A percentile compares a stretch with the other conserved stretches of the same genome.
Conservation (phyloP, 129 eudicot species). For the Ambrosia trifida region DNA sequence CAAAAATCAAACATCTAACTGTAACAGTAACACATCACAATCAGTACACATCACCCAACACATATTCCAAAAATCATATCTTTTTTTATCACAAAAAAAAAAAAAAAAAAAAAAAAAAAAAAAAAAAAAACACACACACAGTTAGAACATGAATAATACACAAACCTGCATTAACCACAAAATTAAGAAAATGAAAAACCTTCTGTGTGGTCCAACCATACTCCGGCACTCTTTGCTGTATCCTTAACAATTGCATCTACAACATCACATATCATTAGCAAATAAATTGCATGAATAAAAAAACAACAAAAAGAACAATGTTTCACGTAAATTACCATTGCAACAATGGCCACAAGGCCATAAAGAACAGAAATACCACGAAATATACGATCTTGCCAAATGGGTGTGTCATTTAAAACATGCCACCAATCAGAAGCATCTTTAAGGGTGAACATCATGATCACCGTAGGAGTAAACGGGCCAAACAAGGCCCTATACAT, state of each 20-base stretch:
- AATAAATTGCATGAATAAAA: neutral
- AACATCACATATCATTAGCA: neutral
- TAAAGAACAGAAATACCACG: slow-evolving; percentile 61
- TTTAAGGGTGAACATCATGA: slow-evolving; percentile 45
- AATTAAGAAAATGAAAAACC: slow-evolving; percentile 89
- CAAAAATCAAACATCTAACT: slow-evolving; percentile 75
- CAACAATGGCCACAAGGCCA: slow-evolving; percentile 67
- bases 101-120: too few species aligned
- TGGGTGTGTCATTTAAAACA: slow-evolving; percentile 46
- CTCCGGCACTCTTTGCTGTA: slow-evolving; percentile 87
- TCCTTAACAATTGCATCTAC: slow-evolving; percentile 82
- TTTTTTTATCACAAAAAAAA: neutral
- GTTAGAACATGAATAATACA: too few species aligned
- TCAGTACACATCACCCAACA: neutral
- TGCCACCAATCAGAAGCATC: slow-evolving; percentile 79
- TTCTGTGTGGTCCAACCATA: slow-evolving; percentile 99
- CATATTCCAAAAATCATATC: neutral
- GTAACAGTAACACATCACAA: slow-evolving; percentile 29
- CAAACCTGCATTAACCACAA: slow-evolving; percentile 89
- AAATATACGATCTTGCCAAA: slow-evolving; percentile 85
- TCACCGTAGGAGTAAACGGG: slow-evolving; percentile 38
- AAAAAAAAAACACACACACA: too few species aligned
- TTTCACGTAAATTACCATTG: slow-evolving; percentile 47
- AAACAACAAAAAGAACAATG: neutral
- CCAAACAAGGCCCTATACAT: slow-evolving; percentile 51